phyloP scores from a whole-genome alignment of 176 grass and related monocot species.

The Echinochloa phyllopogon region DNA sequence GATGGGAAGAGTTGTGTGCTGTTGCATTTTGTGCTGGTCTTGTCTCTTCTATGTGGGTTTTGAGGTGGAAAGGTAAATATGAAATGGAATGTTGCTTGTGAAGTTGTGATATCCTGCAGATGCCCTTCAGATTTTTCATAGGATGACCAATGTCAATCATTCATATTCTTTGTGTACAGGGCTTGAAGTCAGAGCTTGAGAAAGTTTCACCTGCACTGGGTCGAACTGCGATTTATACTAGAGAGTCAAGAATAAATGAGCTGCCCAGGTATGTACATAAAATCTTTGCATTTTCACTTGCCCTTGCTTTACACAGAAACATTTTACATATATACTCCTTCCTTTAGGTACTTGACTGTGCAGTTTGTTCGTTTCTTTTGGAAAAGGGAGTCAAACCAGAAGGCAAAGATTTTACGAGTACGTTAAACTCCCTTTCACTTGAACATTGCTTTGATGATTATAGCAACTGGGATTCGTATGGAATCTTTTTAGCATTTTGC shows the following conservation, averaged over 20 bases:
- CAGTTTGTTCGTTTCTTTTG: slow-evolving; percentile 99
- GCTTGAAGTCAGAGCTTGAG: slow-evolving; percentile 94
- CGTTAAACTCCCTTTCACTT: slow-evolving; percentile 16
- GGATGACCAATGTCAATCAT: slow-evolving; percentile 12
- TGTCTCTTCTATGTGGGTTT: background rate
- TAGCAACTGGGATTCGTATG: slow-evolving; percentile 7
- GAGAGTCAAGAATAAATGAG: slow-evolving; percentile 83
- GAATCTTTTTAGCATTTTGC: slow-evolving; percentile 31
- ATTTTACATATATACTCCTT: slow-evolving; percentile 23
- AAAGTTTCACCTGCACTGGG: slow-evolving; percentile 83
- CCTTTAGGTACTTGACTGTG: slow-evolving; percentile 80
- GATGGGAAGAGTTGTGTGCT: background rate
- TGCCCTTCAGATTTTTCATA: slow-evolving; percentile 15
- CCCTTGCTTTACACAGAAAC: slow-evolving; percentile 22
- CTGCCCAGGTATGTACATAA: slow-evolving; percentile 70
- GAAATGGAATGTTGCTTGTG: background rate
- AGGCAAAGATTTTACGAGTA: slow-evolving; percentile 99
- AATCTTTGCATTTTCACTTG: background rate
- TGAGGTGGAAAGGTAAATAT: background rate
- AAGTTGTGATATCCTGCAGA: background rate
- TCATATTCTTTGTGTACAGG: slow-evolving; percentile 57
- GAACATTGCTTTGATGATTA: slow-evolving; percentile 24
- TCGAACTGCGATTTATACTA: slow-evolving; percentile 76
- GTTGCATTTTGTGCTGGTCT: background rate
- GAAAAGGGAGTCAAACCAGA: slow-evolving; percentile 99